Conservation (phyloP, 352 stramenopile species). For the Globisporangium spinosum region DNA sequence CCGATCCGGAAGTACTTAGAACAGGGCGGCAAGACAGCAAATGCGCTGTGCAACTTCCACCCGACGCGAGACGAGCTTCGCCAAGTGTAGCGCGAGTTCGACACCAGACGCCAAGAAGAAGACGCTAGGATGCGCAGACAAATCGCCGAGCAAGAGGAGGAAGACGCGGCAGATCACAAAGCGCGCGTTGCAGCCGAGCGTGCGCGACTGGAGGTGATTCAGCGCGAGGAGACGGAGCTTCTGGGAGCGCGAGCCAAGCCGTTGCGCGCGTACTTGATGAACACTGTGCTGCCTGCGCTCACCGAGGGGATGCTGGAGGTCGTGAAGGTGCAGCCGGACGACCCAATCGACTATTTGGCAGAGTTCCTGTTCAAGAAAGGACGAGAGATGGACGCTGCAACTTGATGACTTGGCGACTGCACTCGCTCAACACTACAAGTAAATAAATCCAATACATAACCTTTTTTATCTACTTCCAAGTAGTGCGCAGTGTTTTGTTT, state of each 20-base stretch:
- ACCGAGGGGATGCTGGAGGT: slow-evolving; percentile 86
- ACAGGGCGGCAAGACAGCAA: slow-evolving; percentile 44
- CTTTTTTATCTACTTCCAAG: not conserved
- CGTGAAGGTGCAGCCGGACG: slow-evolving; percentile 79
- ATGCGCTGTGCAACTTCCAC: slow-evolving; percentile 74
- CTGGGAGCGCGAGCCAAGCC: slow-evolving; percentile 78
- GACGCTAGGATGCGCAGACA: slow-evolving; percentile 32
- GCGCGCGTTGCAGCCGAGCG: slow-evolving; percentile 50
- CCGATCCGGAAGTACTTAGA: slow-evolving; percentile 76
- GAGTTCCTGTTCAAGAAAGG: slow-evolving; percentile 86
- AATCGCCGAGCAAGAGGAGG: slow-evolving; percentile 46
- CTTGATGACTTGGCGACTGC: not conserved
- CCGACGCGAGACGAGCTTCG: slow-evolving; percentile 67
- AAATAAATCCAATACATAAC: slow-evolving; percentile 12
- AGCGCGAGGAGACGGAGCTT: slow-evolving; percentile 77
- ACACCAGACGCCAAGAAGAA: slow-evolving; percentile 45
- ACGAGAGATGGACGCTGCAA: slow-evolving; percentile 40
- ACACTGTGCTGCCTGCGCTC: slow-evolving; percentile 79
- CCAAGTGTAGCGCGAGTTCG: slow-evolving; percentile 37
- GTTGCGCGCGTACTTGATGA: slow-evolving; percentile 77
- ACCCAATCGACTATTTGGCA: slow-evolving; percentile 87
- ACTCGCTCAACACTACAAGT: not conserved
- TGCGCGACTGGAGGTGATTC: slow-evolving; percentile 62
- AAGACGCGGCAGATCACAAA: slow-evolving; percentile 41
- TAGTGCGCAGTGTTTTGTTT: not conserved